These are phyloP conservation scores for Allomyces arbusculus DNA, from an alignment of 192 early-diverging fungal species.

Conservation along the genomic window DNA sequence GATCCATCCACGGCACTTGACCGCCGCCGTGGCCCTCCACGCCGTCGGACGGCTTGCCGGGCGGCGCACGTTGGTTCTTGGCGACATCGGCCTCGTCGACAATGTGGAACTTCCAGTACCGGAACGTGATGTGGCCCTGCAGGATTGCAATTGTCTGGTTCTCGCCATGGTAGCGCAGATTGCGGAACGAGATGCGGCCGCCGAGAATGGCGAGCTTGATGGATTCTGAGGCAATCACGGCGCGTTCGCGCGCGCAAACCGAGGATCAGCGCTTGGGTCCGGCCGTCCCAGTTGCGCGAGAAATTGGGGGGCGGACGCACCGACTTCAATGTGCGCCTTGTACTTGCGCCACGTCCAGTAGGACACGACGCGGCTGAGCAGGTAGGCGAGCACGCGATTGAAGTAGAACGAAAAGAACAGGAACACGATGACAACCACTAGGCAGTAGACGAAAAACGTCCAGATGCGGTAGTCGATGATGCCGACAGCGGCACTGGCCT, in stretches of 20 bases:
- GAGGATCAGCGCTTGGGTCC: too few species aligned
- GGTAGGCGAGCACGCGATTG: slow-evolving; percentile 34
- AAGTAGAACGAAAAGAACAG: slow-evolving; percentile 58
- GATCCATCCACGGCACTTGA: slow-evolving; percentile 7
- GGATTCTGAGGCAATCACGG: slow-evolving; percentile 24
- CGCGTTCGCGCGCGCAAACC: too few species aligned
- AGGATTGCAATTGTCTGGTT: slow-evolving; percentile 49
- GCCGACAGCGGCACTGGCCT: too few species aligned
- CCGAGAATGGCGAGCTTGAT: slow-evolving; percentile 44
- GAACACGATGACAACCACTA: slow-evolving; percentile 38
- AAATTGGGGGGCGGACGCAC: slow-evolving; percentile 17
- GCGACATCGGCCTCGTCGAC: slow-evolving; percentile 13
- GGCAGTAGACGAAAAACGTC: slow-evolving; percentile 43
- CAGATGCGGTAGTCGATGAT: slow-evolving; percentile 13
- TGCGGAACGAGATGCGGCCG: slow-evolving; percentile 55
- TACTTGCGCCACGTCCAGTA: slow-evolving; percentile 46
- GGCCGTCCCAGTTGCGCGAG: neutral
- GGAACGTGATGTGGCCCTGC: slow-evolving; percentile 48
- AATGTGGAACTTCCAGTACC: slow-evolving; percentile 50
- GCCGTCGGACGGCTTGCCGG: slow-evolving; percentile 4
- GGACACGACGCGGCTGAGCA: slow-evolving; percentile 36
- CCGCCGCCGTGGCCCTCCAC: neutral
- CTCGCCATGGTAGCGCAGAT: slow-evolving; percentile 44
- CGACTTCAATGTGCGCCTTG: slow-evolving; percentile 46
- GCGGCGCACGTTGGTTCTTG: slow-evolving; percentile 4